phyloP scores from a whole-genome alignment of 352 stramenopile genomes.

The Phytophthora nicotianae region DNA sequence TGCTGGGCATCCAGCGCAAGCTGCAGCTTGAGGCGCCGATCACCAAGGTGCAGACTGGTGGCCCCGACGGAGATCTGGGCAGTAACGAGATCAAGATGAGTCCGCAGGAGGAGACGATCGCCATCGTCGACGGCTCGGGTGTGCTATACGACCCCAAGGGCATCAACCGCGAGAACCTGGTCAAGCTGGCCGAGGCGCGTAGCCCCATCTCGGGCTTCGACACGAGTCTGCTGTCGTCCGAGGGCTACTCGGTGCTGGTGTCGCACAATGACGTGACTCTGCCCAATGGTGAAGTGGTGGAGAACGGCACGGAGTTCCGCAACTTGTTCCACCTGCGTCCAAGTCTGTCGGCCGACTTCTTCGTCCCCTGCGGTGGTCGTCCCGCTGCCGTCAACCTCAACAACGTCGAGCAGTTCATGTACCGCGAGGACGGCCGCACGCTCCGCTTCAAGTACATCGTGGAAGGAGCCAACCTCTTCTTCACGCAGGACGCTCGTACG shows the following conservation, averaged over 20 bases:
- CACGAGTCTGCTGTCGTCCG: conserved; percentile 60
- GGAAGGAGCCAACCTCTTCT: conserved; percentile 98
- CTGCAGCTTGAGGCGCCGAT: conserved; percentile 92
- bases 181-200: conserved; percentile 91
- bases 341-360: conserved; percentile 94
- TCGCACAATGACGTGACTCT: conserved; percentile 79
- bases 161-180: conserved; percentile 91
- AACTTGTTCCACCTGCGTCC: conserved; percentile 97
- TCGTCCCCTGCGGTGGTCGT: conserved; percentile 96
- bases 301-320: conserved; percentile 95
- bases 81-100: conserved; percentile 99
- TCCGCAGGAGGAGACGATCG: conserved; percentile 94
- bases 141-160: conserved; percentile 95
- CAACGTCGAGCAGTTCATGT: conserved; percentile 94
- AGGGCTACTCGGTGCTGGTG: conserved; percentile 73
- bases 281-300: conserved; percentile 70
- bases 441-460: conserved; percentile 96
- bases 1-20: conserved; percentile 93
- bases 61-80: conserved; percentile 97
- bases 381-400: conserved; percentile 95
- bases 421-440: conserved; percentile 65
- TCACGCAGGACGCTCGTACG: conserved; percentile 94
- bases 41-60: conserved; percentile 97
- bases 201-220: conserved; percentile 93
- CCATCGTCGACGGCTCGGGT: conserved; percentile 94